Base-by-base conservation (phyloP, 169 alveolate species). In the Eimeria praecox region DNA sequence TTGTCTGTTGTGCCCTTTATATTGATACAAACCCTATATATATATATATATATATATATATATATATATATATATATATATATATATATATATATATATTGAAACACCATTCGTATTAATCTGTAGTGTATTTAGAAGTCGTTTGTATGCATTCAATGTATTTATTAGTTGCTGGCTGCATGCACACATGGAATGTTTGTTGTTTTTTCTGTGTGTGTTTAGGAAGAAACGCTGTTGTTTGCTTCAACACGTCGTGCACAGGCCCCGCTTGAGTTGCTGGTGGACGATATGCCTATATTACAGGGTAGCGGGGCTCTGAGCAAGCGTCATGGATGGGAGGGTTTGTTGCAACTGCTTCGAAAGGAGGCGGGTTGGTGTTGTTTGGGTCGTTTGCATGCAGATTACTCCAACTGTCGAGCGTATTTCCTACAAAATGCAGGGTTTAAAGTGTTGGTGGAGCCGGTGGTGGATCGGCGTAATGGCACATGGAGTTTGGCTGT, bases 401-500 rank as follows among this genome's bases (percentile, higher is more conserved):
- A 94, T 82, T 87, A 94, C 69, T 83, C 94, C 12, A 94, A 94
- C 59, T 86, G 96, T 52, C 87, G 96, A 3, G 85, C 92, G 24
- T 94, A 94, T 82, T 94, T 49, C 64, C 69, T 94, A 44, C 96
- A 85, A 56, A 94, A 97, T 93, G 97, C 95, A 1, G 97, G 97
- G 12, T 96, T 95, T 52, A 94, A 95, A 44, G 94, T 97, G 49
- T 95, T 97, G 35, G 98, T 97, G 30, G 98, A 97, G 77, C 98
- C 98, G 16, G 96, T 88, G 9, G 96, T 97, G 24, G 96, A 96
- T 91, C 69, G 96, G 40, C 82, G 95, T 40, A 95, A 83, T 24
- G 96, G 96, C 71, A 83, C 82, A 27, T 97, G 98, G 98, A 92
- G 97, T 92, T 97, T 97, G 16, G 83, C 96, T 18, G 95, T 97